Evolutionary conservation across 345 rosid genomes (phyloP).

Genomic region (Corymbia maculata): DNA sequence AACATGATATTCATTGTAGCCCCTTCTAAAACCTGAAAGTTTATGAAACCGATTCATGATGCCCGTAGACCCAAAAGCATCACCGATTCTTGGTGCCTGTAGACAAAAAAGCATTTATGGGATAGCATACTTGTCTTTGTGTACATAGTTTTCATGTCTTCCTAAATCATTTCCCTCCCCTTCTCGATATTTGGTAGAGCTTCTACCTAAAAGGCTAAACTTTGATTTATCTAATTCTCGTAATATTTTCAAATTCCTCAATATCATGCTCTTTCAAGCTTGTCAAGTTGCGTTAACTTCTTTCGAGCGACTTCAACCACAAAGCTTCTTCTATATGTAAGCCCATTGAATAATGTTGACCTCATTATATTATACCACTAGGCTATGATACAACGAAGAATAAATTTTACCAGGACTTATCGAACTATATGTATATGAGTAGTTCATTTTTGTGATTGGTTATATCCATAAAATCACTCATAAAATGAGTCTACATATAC

Average conservation of each 20-base stretch:
- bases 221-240: neutral
- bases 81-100: too few relatives aligned
- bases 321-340: neutral
- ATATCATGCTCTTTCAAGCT: neutral
- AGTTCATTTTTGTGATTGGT: neutral
- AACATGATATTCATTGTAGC: too few relatives aligned
- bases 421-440: neutral
- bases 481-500: neutral
- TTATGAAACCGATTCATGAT: too few relatives aligned
- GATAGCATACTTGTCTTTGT: too few relatives aligned
- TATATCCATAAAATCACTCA: neutral
- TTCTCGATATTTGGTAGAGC: too few relatives aligned
- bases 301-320: neutral
- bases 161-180: too few relatives aligned
- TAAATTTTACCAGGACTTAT: too few relatives aligned
- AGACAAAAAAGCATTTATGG: too few relatives aligned
- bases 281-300: neutral
- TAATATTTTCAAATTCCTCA: neutral
- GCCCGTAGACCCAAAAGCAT: too few relatives aligned
- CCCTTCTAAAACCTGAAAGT: too few relatives aligned
- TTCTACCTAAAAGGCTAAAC: neutral
- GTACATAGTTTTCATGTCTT: too few relatives aligned
- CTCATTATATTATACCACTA: neutral
- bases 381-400: neutral
- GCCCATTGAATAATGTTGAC: neutral